A percentile compares a stretch with the other conserved stretches of the same genome.
Evolutionary conservation across 345 rosid species (phyloP).

Genomic region (Salix dunnii): DNA sequence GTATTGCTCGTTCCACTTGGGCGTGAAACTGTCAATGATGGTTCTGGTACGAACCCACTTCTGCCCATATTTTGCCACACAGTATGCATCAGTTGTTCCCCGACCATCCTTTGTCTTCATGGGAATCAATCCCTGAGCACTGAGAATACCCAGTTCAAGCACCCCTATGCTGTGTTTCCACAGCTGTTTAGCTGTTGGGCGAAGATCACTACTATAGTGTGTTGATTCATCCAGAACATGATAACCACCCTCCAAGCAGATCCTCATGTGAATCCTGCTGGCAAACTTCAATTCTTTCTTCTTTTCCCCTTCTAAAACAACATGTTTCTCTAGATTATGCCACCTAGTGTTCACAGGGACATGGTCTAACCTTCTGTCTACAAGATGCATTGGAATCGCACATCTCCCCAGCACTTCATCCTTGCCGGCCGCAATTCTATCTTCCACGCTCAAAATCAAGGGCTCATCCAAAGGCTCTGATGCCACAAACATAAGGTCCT

Average conservation of each 20-base stretch:
- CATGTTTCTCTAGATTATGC: slow-evolving; percentile 61
- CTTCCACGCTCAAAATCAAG: slow-evolving; percentile 63
- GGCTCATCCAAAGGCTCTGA: slow-evolving; percentile 88
- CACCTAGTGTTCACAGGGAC: slow-evolving; percentile 67
- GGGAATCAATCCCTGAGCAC: slow-evolving; percentile 71
- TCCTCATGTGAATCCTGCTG: slow-evolving; percentile 62
- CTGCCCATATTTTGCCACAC: slow-evolving; percentile 94
- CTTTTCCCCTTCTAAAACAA: slow-evolving; percentile 48
- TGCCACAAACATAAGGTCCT: slow-evolving; percentile 87
- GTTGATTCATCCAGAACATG: slow-evolving; percentile 96
- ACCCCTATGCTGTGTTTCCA: slow-evolving; percentile 72
- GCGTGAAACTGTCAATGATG: slow-evolving; percentile 66
- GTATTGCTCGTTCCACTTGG: slow-evolving; percentile 93
- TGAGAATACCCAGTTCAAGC: slow-evolving; percentile 83
- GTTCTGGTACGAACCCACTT: slow-evolving; percentile 97
- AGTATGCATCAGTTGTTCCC: slow-evolving; percentile 74
- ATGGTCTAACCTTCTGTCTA: slow-evolving; percentile 53
- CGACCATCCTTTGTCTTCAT: slow-evolving; percentile 85
- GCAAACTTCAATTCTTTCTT: slow-evolving; percentile 83
- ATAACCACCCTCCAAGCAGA: slow-evolving; percentile 83
- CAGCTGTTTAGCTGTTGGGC: slow-evolving; percentile 78
- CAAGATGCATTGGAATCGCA: slow-evolving; percentile 41
- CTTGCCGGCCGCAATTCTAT: slow-evolving; percentile 65
- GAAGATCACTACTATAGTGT: slow-evolving; percentile 89
- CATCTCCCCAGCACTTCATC: slow-evolving; percentile 69